Base-by-base conservation (phyloP, 1,284 basidiomycete species). In the Microbotryomycetes sp. region DNA sequence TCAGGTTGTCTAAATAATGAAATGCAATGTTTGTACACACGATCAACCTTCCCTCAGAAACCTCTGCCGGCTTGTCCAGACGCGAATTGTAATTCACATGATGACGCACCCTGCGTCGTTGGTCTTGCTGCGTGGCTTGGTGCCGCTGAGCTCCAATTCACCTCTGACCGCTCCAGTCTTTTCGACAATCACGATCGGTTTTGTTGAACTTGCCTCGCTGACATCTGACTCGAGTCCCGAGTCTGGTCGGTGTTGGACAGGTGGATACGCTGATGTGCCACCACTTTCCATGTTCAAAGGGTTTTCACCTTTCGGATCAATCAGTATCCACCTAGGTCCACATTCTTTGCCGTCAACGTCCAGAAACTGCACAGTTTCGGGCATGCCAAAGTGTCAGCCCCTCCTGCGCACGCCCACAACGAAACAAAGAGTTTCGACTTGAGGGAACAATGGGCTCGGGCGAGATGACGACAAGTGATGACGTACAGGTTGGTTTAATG, bases 261-360 rank as follows among this genome's bases (percentile, higher is more conserved):
- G 18, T 41, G 35, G 35, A 41, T 9, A 11, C 18, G 35, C 9
- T 41, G 18, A 11, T 41, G 35, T 41, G n/a, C n/a, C n/a, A n/a
- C n/a, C n/a, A n/a, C n/a, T 48, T 21, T 15, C 4, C 28, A n/a
- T 52, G 24, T 27, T 52, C 1, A 24, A 24, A 15, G 24, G 6
- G 11, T 27, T 29, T 13, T 52, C 29, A 29, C 35, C 60, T 11
- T 57, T 54, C 23, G 66, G 66, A 52, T 68, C 66, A 29, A 68
- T 57, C 50, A 65, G 60, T 29, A 68, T 58, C 66, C 66, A 68
- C 2, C 66, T 58, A 1, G 53, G 23, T 1, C 66, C 64, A 29
- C 59, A 57, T n/a, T 50, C 54, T 18, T 63, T 62, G 35, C 66
- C 66, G 45, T 68, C 66, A 21, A 62, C 51, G 21, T 68, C 66